phyloP scores from a whole-genome alignment of 306 rosid species.

The Prunus mume region DNA sequence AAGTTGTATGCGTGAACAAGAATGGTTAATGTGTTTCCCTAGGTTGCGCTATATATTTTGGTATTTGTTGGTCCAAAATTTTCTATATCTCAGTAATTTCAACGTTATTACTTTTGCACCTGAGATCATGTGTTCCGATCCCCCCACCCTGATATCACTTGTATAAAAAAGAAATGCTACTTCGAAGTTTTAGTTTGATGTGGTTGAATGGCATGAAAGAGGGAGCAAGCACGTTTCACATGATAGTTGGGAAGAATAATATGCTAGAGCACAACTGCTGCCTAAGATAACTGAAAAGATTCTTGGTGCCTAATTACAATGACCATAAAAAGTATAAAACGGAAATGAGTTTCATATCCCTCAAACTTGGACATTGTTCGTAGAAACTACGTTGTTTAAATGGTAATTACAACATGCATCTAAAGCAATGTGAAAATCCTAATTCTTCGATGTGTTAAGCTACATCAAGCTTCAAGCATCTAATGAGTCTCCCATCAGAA shows the following conservation, averaged over 20 bases:
- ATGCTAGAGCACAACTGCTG: background rate
- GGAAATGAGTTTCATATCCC: background rate
- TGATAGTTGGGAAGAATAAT: background rate
- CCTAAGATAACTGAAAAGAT: background rate
- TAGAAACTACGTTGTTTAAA: too few relatives aligned
- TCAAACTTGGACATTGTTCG: background rate
- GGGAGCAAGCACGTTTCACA: background rate
- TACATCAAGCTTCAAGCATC: background rate
- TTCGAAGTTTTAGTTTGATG: background rate
- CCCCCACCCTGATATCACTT: too few relatives aligned
- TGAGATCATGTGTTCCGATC: too few relatives aligned
- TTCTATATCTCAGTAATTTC: background rate
- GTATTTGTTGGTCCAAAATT: background rate
- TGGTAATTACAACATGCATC: background rate
- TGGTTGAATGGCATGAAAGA: background rate
- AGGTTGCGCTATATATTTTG: background rate
- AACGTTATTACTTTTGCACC: too few relatives aligned
- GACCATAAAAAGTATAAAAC: background rate
- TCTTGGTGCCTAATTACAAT: background rate
- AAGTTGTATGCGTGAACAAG: conserved; percentile 60
- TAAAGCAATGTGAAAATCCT: background rate
- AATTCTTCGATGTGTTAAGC: background rate
- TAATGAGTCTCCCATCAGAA: too few relatives aligned
- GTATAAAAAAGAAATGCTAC: too few relatives aligned
- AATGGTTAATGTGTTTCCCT: background rate